Percentiles rank a stretch among this genome's conserved stretches.
phyloP scores from a whole-genome alignment of 78 protist species.

The Dictyostelium discoideum region dicty_2.7 NC_007088.5:5240501-5241000 shows the following conservation, averaged over 20 bases:
- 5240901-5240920: no score
- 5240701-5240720: neutral
- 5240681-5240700: neutral
- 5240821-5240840: neutral
- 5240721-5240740: neutral
- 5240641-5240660: neutral
- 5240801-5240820: no score
- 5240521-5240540: neutral
- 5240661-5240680: neutral
- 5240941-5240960: no score
- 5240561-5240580: neutral
- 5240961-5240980: no score
- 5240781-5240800: no score
- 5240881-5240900: no score
- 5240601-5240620: neutral
- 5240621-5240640: neutral
- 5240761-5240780: neutral
- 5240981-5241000: no score
- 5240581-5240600: neutral
- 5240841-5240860: neutral
- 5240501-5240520: neutral
- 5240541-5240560: neutral
- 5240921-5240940: no score
- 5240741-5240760: neutral
- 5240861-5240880: no score